Evolutionary conservation across 1,284 basidiomycete species (phyloP).

Genomic region (Cryptococcus depauperatus): DNA sequence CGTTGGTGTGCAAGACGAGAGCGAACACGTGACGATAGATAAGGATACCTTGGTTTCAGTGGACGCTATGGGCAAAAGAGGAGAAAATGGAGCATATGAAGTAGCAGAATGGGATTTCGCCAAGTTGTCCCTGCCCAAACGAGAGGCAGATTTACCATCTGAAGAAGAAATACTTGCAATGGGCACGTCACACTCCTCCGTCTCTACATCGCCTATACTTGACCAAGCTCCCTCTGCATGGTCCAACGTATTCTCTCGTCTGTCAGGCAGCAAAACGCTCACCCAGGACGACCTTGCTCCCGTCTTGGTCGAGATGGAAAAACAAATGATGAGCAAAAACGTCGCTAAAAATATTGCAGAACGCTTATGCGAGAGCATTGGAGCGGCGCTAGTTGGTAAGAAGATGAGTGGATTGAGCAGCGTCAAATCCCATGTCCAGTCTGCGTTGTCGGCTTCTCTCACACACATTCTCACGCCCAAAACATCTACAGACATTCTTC

Average conservation of each 20-base stretch:
- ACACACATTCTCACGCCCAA: conserved; percentile 94
- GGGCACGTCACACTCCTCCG: conserved; percentile 29
- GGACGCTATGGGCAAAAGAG: conserved; percentile 54
- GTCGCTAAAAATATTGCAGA: conserved; percentile 93
- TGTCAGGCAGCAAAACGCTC: conserved; percentile 73
- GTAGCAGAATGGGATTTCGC: conserved; percentile 84
- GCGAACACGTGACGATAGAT: conserved; percentile 31
- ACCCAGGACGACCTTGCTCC: conserved; percentile 77
- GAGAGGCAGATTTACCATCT: conserved; percentile 45
- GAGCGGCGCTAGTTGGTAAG: conserved; percentile 78
- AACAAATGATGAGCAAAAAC: conserved; percentile 97
- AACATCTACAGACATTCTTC: conserved; percentile 87
- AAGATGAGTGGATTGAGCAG: conserved; percentile 79
- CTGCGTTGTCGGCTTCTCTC: conserved; percentile 75
- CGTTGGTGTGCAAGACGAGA: conserved; percentile 16
- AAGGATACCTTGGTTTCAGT: conserved; percentile 43
- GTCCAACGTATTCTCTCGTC: conserved; percentile 63
- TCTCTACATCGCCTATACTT: conserved; percentile 45
- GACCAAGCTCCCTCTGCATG: conserved; percentile 22
- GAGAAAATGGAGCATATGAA: conserved; percentile 80
- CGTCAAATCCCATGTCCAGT: conserved; percentile 74
- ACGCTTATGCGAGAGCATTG: conserved; percentile 88
- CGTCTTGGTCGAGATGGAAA: conserved; percentile 87
- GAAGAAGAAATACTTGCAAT: conserved; percentile 41
- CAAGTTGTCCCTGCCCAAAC: conserved; percentile 29